These are phyloP conservation scores for Tolypocladium guangdongense DNA, from an alignment of 2,329 filamentous ascomycete species.

Conservation along the genomic window DNA sequence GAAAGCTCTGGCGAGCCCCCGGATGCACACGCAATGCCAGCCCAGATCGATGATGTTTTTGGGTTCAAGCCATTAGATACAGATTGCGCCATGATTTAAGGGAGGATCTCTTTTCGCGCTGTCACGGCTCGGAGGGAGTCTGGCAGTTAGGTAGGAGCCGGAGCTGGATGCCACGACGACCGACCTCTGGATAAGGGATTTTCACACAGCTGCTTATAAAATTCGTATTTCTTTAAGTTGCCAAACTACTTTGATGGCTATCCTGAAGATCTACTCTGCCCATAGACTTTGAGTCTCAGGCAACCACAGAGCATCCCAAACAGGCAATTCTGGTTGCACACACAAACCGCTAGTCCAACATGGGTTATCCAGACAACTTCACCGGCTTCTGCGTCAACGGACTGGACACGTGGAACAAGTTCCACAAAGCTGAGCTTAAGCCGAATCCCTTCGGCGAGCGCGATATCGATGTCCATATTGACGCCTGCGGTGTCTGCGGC, in stretches of 20 bases:
- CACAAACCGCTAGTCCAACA: constrained; percentile 8
- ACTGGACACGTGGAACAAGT: constrained; percentile 30
- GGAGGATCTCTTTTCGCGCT: too few relatives aligned
- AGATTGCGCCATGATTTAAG: too few relatives aligned
- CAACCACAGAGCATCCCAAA: background rate
- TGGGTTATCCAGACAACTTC: constrained; percentile 35
- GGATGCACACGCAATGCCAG: too few relatives aligned
- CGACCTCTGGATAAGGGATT: background rate
- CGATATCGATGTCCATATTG: constrained; percentile 57
- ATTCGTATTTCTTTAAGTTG: background rate
- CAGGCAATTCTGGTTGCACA: background rate
- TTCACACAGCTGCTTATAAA: background rate
- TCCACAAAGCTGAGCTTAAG: constrained; percentile 24
- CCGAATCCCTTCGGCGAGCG: constrained; percentile 24
- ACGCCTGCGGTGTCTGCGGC: constrained; percentile 55
- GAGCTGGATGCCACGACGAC: background rate
- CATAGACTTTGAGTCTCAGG: background rate
- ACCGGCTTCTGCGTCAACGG: constrained; percentile 31
- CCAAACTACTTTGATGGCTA: background rate
- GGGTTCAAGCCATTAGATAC: too few relatives aligned
- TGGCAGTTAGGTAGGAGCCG: too few relatives aligned
- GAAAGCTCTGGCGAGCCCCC: background rate
- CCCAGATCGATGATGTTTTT: too few relatives aligned
- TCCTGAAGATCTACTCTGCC: too few relatives aligned
- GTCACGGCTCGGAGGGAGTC: too few relatives aligned